Evolutionary conservation across 306 rosid genomes (phyloP).

Genomic region (Fragaria iinumae): DNA sequence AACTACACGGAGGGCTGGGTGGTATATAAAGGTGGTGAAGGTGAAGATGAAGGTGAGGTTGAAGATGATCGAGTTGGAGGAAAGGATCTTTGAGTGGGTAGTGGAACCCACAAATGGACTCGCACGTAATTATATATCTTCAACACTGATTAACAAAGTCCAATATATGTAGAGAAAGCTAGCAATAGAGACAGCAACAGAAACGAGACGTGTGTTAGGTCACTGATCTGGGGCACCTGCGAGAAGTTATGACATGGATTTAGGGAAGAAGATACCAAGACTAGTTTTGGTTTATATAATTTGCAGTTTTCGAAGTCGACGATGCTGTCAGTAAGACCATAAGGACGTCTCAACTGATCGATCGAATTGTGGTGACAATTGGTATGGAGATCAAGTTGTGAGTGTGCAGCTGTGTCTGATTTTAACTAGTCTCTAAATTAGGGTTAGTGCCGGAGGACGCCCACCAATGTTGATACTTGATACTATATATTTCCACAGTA

Average conservation of each 20-base stretch:
- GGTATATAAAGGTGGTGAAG: slow-evolving; percentile 11
- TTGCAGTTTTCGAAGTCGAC: slow-evolving; percentile 6
- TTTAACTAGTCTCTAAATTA: background rate
- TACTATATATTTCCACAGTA: background rate
- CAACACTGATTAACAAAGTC: background rate
- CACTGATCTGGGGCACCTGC: background rate
- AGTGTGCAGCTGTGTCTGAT: background rate
- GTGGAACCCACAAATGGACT: slow-evolving; percentile 25
- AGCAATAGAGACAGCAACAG: background rate
- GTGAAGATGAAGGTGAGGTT: background rate
- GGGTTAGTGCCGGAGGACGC: slow-evolving; percentile 8
- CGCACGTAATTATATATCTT: slow-evolving; percentile 3
- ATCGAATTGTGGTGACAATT: background rate
- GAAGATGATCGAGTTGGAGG: background rate
- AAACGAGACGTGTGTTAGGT: background rate
- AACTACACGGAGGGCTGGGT: background rate
- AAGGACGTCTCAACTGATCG: too few species aligned
- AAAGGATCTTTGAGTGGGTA: slow-evolving; percentile 16
- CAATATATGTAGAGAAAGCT: background rate
- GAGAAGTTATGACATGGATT: background rate
- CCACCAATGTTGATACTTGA: slow-evolving; percentile 11
- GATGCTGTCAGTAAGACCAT: background rate
- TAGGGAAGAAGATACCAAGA: background rate
- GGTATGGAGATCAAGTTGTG: background rate
- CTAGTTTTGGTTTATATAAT: background rate